Base-by-base conservation (phyloP, 2,329 filamentous ascomycete species). In the Westerdykella aurantiaca region DNA sequence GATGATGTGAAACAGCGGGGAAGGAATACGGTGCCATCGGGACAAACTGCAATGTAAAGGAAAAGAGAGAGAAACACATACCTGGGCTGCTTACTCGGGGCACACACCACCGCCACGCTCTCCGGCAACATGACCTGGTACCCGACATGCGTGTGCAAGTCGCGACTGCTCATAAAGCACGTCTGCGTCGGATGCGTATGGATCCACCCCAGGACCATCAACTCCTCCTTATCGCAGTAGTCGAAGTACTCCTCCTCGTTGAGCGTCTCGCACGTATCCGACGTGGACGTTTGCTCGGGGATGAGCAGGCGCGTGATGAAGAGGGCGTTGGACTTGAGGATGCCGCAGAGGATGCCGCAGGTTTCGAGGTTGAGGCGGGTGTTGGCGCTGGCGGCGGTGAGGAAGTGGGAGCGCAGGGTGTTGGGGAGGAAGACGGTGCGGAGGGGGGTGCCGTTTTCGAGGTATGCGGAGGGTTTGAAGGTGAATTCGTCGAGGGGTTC, bases 61-160 rank as follows among this genome's bases (percentile, higher is more conserved):
- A 12, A 22, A 9, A 7, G 10, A 4, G 11, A 9, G n/a, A 16
- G 17, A 35, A 35, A 14, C 6, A 77, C 82, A 72, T 72, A 90
- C 81, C 82, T 85, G 37, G 86, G 86, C 31, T 77, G 74, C 57
- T 86, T 88, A 44, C 79, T 85, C 0, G 93, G 93, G 5, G 93
- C 88, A 69, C 93, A 98, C 33, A 98, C 93, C 58, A 98, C 95
- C 4, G 93, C 93, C 50, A 98, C 89, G 57, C 88, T 94, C 73
- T 98, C 93, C 1, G 89, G 85, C 69, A 97, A 80, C 88, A 96
- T 96, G 47, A 93, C 83, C 68, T 98, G 93, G 64, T 96, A 97
- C 10, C 89, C 89, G 3, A 84, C 83, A 61, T 95, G 91, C 0
- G 94, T 98, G 63, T 98, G 93, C 53, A 97, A 64, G 62, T 98